Conservation (phyloP, 495 filamentous ascomycete genomes). For the Penicillium daleae region DNA sequence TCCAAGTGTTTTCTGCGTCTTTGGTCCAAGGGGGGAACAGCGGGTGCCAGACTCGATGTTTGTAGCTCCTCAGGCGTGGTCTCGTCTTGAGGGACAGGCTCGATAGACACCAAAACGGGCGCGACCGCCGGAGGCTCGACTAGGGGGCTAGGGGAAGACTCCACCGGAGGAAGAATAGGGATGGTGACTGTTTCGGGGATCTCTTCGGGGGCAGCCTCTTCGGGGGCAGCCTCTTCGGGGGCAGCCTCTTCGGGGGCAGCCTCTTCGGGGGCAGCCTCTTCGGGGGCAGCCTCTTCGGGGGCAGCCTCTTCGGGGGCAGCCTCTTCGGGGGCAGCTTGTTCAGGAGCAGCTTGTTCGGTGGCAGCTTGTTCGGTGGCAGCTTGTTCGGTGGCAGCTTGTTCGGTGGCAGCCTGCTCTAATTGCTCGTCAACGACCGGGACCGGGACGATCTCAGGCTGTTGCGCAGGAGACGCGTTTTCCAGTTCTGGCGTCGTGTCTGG, state of each 20-base stretch:
- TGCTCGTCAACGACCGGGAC: constrained; percentile 23
- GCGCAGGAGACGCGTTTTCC: constrained; percentile 28
- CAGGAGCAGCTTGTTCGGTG: no score
- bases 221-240: constrained; percentile 18
- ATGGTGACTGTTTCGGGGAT: constrained; percentile 23
- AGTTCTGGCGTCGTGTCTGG: constrained; percentile 32
- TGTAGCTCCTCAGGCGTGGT: constrained; percentile 26
- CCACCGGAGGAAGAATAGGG: constrained; percentile 27
- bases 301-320: constrained; percentile 16
- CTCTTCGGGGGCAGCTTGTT: no score
- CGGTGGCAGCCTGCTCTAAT: constrained; percentile 17
- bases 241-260: constrained; percentile 15
- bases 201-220: constrained; percentile 18
- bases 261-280: constrained; percentile 24
- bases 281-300: constrained; percentile 17
- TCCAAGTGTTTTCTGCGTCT: constrained; percentile 56
- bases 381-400: constrained; percentile 19
- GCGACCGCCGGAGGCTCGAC: constrained; percentile 26
- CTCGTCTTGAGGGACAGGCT: constrained; percentile 23
- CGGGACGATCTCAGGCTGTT: constrained; percentile 23
- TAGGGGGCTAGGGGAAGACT: constrained; percentile 22
- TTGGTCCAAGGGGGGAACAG: constrained; percentile 36
- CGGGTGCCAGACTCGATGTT: constrained; percentile 20
- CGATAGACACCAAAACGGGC: constrained; percentile 23
- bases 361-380: constrained; percentile 16